These are phyloP conservation scores for Vaccinium corymbosum DNA, from an alignment of 148 eudicot species.

Conservation along the genomic window DNA sequence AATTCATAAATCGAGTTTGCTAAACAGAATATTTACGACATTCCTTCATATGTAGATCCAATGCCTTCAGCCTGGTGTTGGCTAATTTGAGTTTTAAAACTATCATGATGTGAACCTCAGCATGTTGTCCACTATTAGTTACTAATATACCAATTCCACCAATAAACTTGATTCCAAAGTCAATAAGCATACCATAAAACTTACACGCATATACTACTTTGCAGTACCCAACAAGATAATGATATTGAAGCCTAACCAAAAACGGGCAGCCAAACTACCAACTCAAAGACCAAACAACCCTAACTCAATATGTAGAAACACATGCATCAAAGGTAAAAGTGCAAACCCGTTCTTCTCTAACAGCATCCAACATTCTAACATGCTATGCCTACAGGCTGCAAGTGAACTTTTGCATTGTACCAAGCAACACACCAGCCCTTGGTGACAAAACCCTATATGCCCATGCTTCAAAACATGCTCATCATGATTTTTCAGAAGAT, in stretches of 20 bases:
- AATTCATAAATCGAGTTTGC: neutral
- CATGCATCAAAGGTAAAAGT: neutral
- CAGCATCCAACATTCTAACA: neutral
- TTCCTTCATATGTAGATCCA: neutral
- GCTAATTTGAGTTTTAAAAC: neutral
- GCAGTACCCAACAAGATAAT: neutral
- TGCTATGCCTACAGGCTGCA: neutral
- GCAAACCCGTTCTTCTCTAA: neutral
- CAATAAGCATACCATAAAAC: neutral
- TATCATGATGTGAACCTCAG: neutral
- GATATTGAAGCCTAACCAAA: neutral
- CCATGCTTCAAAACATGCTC: neutral
- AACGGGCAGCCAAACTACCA: neutral
- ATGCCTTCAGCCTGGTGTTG: neutral
- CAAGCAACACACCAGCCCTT: neutral
- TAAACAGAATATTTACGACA: neutral
- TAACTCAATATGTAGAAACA: neutral
- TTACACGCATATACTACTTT: neutral
- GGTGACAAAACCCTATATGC: neutral
- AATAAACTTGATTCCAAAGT: neutral
- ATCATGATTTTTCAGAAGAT: neutral
- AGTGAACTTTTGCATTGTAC: neutral
- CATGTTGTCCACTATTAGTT: neutral
- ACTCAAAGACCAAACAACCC: neutral
- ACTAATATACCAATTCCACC: neutral